A percentile compares a stretch with the other conserved stretches of the same genome.
phyloP scores from a whole-genome alignment of 2,329 filamentous ascomycete species.

The Fusarium sp. region DNA sequence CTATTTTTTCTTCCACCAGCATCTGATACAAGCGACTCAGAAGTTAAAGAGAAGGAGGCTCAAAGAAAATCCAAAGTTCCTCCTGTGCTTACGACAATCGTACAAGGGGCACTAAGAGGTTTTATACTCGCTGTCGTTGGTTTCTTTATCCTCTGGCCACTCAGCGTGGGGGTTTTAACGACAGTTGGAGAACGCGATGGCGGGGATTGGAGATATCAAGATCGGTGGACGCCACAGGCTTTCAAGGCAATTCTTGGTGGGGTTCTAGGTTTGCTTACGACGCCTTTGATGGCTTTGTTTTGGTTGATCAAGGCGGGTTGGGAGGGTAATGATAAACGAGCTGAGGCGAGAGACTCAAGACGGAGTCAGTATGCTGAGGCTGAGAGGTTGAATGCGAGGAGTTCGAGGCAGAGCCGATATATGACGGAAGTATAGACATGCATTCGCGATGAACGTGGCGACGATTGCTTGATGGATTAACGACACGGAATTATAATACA shows the following conservation, averaged over 20 bases:
- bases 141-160: conserved; percentile 59
- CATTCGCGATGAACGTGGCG: neutral
- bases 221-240: conserved; percentile 59
- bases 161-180: conserved; percentile 57
- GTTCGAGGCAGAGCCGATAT: neutral
- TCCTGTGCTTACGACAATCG: conserved; percentile 27
- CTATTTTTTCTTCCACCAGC: conserved; percentile 40
- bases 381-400: neutral
- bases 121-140: conserved; percentile 48
- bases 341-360: conserved; percentile 14
- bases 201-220: conserved; percentile 58
- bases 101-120: conserved; percentile 47
- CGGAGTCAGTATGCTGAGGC: neutral
- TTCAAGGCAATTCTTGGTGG: conserved; percentile 64
- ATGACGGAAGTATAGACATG: neutral
- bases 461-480: neutral
- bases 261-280: conserved; percentile 58
- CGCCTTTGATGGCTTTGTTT: conserved; percentile 61
- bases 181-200: conserved; percentile 51
- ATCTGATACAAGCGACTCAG: neutral
- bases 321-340: conserved; percentile 42
- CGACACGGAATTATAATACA: neutral
- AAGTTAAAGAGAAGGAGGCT: conserved; percentile 1
- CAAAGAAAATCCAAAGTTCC: neutral
- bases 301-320: conserved; percentile 64